Evolutionary conservation across 371 early-diverging fungal genomes (phyloP), one percentile per base, ranked within the genome.

Genomic region (Circinella minor): DNA sequence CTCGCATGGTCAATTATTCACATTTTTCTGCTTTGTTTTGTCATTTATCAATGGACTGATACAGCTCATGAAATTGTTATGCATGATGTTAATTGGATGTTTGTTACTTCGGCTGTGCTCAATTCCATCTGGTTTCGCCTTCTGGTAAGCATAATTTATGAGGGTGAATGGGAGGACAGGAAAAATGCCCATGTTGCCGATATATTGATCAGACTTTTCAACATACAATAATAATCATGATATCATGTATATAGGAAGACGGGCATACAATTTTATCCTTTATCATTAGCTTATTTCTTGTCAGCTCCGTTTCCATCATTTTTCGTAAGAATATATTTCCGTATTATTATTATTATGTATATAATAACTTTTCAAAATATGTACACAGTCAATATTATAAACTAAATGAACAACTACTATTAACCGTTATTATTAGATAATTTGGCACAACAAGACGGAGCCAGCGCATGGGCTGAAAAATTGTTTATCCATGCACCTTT

Each of bases 401-500:
- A 27, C 27, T 27, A 27, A 27, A 27, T 27, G 27, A 27, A 27
- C 27, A 27, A 27, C 27, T 27, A 27, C 27, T 27, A 27, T 27
- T 27, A 27, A 27, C 27, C 27, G 27, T 27, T 27, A 27, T 27
- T 27, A 27, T 27, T 27, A 27, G 83, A 87, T 77, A 76, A 84
- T 66, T 81, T 88, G 49, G 76, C 80, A 70, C 73, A 81, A 49
- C 77, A 78, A 43, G 79, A n/a, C n/a, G n/a, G 84, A 18, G 71
- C 84, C 20, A 67, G 67, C n/a, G 80, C 78, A 39, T 76, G 78
- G 74, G 70, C 65, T 36, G 87, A 90, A 55, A 78, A 76, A 49
- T 39, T 90, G 69, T 88, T 90, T 61, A 76, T 92, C 67, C 92
- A 90, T 74, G 86, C 89, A 51, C 92, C 92, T 51, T 87, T 92